phyloP scores from a whole-genome alignment of 768 basidiomycete genomes.

The Russula virescens region DNA sequence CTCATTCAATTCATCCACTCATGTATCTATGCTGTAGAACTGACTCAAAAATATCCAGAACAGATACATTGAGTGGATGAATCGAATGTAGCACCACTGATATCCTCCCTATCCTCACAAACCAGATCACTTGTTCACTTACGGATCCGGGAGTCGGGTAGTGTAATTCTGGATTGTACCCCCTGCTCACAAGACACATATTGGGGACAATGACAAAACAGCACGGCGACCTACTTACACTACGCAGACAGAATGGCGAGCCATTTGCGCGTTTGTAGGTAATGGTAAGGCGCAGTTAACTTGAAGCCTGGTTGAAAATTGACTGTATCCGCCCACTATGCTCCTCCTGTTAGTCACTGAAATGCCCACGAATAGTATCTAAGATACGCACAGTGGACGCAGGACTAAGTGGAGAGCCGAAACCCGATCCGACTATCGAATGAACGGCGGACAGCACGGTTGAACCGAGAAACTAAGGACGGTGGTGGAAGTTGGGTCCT shows the following conservation, averaged over 20 bases:
- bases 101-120: no score
- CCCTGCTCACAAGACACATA: constrained; percentile 30
- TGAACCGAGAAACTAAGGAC: constrained; percentile 41
- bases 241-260: constrained; percentile 35
- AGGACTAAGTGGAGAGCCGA: constrained; percentile 42
- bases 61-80: no score
- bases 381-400: constrained; percentile 40
- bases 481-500: not conserved
- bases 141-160: constrained; percentile 39
- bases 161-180: constrained; percentile 56
- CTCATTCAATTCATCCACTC: no score
- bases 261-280: constrained; percentile 50
- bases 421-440: constrained; percentile 39
- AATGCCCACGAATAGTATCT: not conserved
- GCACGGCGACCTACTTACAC: constrained; percentile 27
- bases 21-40: no score
- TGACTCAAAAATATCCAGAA: no score
- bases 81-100: no score
- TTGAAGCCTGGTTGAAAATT: constrained; percentile 30
- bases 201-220: not conserved
- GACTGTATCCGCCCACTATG: constrained; percentile 49
- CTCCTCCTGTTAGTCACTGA: not conserved
- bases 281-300: constrained; percentile 36
- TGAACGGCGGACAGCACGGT: constrained; percentile 45
- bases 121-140: not conserved